Evolutionary conservation across 345 rosid genomes (phyloP).

Genomic region (Populus alba): DNA sequence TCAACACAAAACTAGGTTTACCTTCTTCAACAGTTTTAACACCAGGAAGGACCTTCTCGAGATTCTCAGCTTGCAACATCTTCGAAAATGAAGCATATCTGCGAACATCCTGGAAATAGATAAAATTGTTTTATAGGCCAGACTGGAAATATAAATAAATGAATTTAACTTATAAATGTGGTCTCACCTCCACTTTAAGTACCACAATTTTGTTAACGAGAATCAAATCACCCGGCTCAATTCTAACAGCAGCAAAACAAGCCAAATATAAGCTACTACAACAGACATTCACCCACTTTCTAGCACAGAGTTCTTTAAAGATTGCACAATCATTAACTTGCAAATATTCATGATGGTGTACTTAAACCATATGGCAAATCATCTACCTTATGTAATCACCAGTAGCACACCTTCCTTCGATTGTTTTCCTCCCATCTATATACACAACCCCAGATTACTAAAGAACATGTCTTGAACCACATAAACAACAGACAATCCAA

Average conservation of each 20-base stretch:
- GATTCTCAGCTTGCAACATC: constrained; percentile 62
- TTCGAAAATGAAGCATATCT: constrained; percentile 56
- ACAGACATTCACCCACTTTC: neutral
- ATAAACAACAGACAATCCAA: neutral
- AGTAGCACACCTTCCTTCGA: constrained; percentile 48
- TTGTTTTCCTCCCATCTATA: constrained; percentile 45
- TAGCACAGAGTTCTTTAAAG: neutral
- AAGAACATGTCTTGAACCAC: constrained; percentile 5
- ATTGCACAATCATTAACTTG: neutral
- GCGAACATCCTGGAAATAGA: constrained; percentile 44
- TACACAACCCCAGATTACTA: constrained; percentile 8
- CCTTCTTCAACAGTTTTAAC: constrained; percentile 64
- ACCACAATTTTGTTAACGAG: constrained; percentile 62
- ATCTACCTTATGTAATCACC: constrained; percentile 36
- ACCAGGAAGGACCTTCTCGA: constrained; percentile 64
- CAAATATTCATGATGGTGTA: neutral
- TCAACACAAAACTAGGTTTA: constrained; percentile 16
- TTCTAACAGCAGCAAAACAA: constrained; percentile 43
- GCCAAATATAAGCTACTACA: neutral
- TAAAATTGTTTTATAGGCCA: constrained; percentile 4
- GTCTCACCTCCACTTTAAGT: constrained; percentile 69
- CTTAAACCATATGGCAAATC: neutral
- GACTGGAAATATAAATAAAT: constrained; percentile 8
- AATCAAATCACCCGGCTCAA: constrained; percentile 50
- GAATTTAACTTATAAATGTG: constrained; percentile 1